phyloP scores from a whole-genome alignment of 2,329 filamentous ascomycete genomes.

The Sporothrix curviconia region DNA sequence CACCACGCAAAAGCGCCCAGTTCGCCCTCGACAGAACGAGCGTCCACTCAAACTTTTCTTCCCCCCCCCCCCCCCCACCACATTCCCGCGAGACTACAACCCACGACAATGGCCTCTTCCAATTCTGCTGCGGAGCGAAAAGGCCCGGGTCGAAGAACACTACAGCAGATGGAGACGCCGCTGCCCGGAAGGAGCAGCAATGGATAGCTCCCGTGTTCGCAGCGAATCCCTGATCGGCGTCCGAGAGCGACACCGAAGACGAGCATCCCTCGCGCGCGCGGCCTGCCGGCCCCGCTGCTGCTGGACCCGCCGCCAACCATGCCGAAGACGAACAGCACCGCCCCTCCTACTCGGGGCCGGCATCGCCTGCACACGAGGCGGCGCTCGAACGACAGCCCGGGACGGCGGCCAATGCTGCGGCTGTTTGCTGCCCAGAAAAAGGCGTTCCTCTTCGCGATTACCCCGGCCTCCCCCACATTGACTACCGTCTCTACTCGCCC shows the following conservation, averaged over 20 bases:
- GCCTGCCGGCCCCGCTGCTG: not conserved
- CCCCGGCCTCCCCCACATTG: conserved; percentile 41
- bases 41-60: not conserved
- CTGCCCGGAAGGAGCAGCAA: not conserved
- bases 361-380: conserved; percentile 14
- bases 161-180: conserved; percentile 4
- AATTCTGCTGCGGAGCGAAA: conserved; percentile 9
- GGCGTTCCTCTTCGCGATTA: conserved; percentile 32
- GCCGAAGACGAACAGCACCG: not conserved
- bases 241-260: conserved; percentile 1
- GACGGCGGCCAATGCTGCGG: conserved; percentile 3
- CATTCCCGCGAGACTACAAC: not conserved
- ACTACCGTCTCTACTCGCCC: conserved; percentile 48
- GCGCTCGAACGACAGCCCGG: conserved; percentile 19
- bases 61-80: not conserved
- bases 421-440: conserved; percentile 20
- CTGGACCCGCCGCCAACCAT: not conserved
- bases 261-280: not conserved
- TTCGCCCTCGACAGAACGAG: not conserved
- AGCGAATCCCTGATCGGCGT: conserved; percentile 8
- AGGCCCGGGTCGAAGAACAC: conserved; percentile 13
- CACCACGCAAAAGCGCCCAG: not conserved
- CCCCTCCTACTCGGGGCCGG: conserved; percentile 32
- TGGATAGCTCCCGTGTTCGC: not conserved
- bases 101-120: not conserved